Evolutionary conservation across 2,329 filamentous ascomycete species (phyloP).

Genomic region (Diaporthe helianthi): DNA sequence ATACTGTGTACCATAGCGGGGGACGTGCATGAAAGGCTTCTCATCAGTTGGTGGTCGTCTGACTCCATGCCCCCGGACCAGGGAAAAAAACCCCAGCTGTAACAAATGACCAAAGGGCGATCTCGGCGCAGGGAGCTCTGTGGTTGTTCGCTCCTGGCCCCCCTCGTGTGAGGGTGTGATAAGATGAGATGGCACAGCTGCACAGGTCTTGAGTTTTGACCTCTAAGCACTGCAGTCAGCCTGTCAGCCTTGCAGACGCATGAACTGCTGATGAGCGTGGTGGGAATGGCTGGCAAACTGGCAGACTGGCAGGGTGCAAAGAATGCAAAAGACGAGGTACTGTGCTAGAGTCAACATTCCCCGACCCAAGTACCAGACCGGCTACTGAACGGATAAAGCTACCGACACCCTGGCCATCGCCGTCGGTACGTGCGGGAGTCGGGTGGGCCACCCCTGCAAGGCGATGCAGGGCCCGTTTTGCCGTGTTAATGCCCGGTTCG

Average conservation of each 20-base stretch:
- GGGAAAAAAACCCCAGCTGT: no score
- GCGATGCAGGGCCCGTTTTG: slow-evolving; percentile 23
- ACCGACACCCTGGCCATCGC: slow-evolving; percentile 37
- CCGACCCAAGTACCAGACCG: not conserved
- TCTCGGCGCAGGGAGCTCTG: not conserved
- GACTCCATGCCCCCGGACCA: not conserved
- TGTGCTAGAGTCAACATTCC: no score
- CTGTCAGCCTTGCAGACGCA: not conserved
- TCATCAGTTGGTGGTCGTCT: slow-evolving; percentile 7
- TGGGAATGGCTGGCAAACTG: no score
- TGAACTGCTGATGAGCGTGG: no score
- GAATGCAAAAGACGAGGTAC: not conserved
- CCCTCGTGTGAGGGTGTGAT: not conserved
- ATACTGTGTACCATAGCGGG: slow-evolving; percentile 23
- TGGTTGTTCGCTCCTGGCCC: not conserved
- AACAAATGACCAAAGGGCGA: not conserved
- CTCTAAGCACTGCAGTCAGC: not conserved
- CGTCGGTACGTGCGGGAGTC: slow-evolving; percentile 38
- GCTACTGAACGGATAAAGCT: slow-evolving; percentile 13
- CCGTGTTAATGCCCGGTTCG: slow-evolving; percentile 32
- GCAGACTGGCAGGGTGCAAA: no score
- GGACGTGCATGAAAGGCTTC: slow-evolving; percentile 24
- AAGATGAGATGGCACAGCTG: slow-evolving; percentile 21
- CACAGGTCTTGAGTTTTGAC: no score
- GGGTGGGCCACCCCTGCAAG: slow-evolving; percentile 27